Conservation (phyloP, 345 rosid genomes). For the Syzygium oleosum region DNA sequence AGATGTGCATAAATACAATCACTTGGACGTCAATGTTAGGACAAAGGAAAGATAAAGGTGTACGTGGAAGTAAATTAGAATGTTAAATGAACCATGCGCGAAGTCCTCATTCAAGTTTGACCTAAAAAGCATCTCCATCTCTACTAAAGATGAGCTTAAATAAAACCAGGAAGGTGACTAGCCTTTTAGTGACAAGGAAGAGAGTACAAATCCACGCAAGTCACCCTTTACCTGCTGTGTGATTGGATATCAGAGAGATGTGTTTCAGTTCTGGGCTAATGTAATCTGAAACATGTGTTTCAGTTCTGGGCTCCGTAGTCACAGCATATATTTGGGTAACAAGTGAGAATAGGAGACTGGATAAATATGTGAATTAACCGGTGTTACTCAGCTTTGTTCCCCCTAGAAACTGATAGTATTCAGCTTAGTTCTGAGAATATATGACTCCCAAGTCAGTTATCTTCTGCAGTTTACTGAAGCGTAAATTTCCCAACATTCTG, state of each 20-base stretch:
- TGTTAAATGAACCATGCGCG: neutral
- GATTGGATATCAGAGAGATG: neutral
- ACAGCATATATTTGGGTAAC: neutral
- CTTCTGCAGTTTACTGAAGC: neutral
- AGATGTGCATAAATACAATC: neutral
- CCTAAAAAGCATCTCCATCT: neutral
- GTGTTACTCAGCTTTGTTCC: neutral
- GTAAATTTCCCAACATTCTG: neutral
- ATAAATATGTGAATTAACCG: neutral
- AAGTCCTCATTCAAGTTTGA: neutral
- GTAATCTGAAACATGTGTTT: neutral
- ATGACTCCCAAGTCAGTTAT: neutral
- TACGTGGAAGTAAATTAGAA: neutral
- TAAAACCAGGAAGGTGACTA: neutral
- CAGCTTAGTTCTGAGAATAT: neutral
- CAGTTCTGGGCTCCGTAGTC: neutral
- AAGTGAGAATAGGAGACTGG: neutral
- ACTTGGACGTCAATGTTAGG: neutral
- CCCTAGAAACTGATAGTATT: neutral
- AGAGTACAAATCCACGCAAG: neutral
- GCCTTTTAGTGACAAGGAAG: neutral
- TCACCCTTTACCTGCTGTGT: neutral
- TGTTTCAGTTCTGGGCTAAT: neutral
- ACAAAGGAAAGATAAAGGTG: neutral
- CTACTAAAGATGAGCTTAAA: neutral